Conservation (phyloP, 2,329 filamentous ascomycete species). For the Kalmusia sp. region DNA sequence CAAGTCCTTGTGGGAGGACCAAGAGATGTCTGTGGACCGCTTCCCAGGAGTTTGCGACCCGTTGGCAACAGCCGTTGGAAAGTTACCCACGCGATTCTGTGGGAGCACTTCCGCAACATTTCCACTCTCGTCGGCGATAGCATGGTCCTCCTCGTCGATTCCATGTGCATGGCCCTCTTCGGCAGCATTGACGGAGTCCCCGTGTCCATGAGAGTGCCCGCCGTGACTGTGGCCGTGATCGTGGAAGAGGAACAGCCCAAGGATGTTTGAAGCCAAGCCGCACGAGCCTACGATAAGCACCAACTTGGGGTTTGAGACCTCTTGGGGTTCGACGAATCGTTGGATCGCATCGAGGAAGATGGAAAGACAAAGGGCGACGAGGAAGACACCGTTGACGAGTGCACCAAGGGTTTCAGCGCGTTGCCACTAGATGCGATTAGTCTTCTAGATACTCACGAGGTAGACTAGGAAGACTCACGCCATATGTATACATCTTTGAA, state of each 20-base stretch:
- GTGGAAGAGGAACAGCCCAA: slow-evolving; percentile 89
- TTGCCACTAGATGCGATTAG: slow-evolving; percentile 73
- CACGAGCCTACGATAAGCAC: slow-evolving; percentile 89
- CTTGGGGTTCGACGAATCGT: slow-evolving; percentile 88
- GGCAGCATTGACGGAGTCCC: slow-evolving; percentile 53
- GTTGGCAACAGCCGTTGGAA: slow-evolving; percentile 43
- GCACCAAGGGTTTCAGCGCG: slow-evolving; percentile 96
- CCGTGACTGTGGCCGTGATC: slow-evolving; percentile 89
- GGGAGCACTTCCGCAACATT: slow-evolving; percentile 69
- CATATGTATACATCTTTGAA: slow-evolving; percentile 94
- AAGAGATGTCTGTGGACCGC: slow-evolving; percentile 20
- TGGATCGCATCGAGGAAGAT: slow-evolving; percentile 96
- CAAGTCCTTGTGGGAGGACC: slow-evolving; percentile 18
- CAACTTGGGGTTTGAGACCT: slow-evolving; percentile 82
- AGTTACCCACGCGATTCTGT: slow-evolving; percentile 64
- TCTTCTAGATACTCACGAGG: neutral
- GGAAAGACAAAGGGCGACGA: slow-evolving; percentile 93
- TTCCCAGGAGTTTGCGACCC: slow-evolving; percentile 24
- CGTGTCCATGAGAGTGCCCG: slow-evolving; percentile 56
- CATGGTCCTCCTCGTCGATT: slow-evolving; percentile 53
- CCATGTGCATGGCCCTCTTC: slow-evolving; percentile 59
- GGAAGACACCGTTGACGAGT: slow-evolving; percentile 95
- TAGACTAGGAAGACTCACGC: slow-evolving; percentile 64
- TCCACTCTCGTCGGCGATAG: slow-evolving; percentile 63
- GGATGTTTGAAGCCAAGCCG: slow-evolving; percentile 85